Base-by-base conservation (phyloP, 495 filamentous ascomycete species). In the Paragyromitra xinjiangensis region DNA sequence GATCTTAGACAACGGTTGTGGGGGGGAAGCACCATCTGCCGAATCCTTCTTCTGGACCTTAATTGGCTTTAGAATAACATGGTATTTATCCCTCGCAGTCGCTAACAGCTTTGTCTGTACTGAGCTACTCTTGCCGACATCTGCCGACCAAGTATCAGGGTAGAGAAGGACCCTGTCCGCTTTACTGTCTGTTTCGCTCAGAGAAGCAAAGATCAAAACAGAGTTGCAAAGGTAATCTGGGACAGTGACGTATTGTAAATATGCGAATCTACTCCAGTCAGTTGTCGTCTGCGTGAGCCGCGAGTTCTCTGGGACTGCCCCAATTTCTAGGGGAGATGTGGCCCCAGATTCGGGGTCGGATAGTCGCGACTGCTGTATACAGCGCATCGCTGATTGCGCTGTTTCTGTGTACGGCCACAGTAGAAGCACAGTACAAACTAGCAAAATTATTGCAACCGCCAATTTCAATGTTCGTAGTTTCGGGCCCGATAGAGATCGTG, bases 211-310 rank as follows among this genome's bases (percentile, higher is more conserved):
- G 3, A 93, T 85, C 90, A 94, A 91, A 69, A 94, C 82, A 1
- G 89, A 88, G 81, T 93, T 93, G 84, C 92, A 94, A 6, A 94
- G 87, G 83, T 92, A 92, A 3, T 87, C 84, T 59, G 85, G 85
- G 50, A 87, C 88, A 24, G 92, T 93, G 26, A 89, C 92, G 84
- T 94, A 94, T 82, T 90, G 88, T 5, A 86, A 88, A 81, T 93
- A 94, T 39, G 91, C 92, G 79, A 86, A 93, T 40, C 84, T 86
- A 29, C 88, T 88, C 91, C 91, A 94, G 70, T 92, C 86, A 59
- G 24, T 45, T 11, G 42, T 40, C 12, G 56, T 62, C n/a, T 71
- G 68, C 29, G n/a, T 48, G 56, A 48, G 26, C 6, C 29, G 44
- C 44, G 42, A 34, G n/a, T 51, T 62, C 7, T 37, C 40, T 39